Percentiles rank a stretch among this genome's conserved stretches.
Conservation (phyloP, 192 early-diverging fungal species). For the Backusella tarrabulga region DNA sequence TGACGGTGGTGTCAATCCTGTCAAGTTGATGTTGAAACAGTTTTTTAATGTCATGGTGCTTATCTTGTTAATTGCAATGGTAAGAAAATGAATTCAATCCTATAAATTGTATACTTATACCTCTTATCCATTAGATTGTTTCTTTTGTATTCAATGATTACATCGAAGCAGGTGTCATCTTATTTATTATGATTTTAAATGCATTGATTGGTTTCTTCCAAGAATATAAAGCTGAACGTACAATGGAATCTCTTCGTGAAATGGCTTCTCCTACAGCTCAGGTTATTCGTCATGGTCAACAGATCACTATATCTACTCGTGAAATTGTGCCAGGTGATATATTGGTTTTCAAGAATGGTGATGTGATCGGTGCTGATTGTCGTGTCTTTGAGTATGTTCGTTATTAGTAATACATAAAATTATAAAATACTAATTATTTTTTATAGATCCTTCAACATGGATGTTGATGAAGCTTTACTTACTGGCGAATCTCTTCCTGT, state of each 20-base stretch:
- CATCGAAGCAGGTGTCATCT: conserved; percentile 74
- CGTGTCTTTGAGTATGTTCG: conserved; percentile 56
- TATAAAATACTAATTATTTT: background rate
- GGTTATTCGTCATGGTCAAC: conserved; percentile 82
- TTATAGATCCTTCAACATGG: conserved; percentile 81
- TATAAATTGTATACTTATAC: background rate
- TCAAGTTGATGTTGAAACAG: conserved; percentile 64
- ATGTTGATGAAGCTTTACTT: conserved; percentile 91
- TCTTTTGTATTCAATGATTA: conserved; percentile 68
- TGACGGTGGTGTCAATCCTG: conserved; percentile 61
- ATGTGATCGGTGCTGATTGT: conserved; percentile 90
- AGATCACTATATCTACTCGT: conserved; percentile 68
- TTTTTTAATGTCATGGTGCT: conserved; percentile 64
- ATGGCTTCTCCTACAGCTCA: conserved; percentile 87
- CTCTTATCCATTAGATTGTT: conserved; percentile 35
- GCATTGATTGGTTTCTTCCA: conserved; percentile 93
- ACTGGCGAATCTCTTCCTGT: conserved; percentile 91
- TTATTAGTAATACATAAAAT: background rate
- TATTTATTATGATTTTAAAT: conserved; percentile 85
- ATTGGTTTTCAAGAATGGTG: conserved; percentile 90
- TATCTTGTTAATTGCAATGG: conserved; percentile 61
- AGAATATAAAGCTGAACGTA: conserved; percentile 93
- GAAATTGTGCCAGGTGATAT: conserved; percentile 91
- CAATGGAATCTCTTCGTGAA: conserved; percentile 89
- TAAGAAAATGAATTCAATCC: background rate